Conservation (phyloP, 768 basidiomycete species). For the Leccinum incarnatum region DNA sequence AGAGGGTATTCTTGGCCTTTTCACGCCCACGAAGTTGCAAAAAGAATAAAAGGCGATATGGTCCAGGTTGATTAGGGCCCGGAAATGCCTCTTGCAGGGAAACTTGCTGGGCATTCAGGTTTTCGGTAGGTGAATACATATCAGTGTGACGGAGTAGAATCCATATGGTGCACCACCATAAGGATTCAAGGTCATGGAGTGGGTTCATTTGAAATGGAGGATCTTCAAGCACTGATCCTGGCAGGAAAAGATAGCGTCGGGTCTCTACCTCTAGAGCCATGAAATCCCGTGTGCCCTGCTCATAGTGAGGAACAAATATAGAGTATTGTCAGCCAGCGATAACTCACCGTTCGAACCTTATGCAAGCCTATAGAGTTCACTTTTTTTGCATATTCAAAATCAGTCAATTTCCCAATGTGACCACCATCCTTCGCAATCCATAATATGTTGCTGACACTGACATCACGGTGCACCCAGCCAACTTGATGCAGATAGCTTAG, state of each 20-base stretch:
- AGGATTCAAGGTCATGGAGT: background rate
- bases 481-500: constrained; percentile 4
- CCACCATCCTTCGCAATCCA: background rate
- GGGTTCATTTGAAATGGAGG: background rate
- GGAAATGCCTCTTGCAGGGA: too few species aligned
- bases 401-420: constrained; percentile 6
- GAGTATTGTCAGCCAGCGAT: background rate
- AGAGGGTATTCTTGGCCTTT: too few species aligned
- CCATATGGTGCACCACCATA: background rate
- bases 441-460: constrained; percentile 2
- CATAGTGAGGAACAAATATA: background rate
- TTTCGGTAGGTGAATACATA: background rate
- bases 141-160: background rate
- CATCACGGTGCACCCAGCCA: constrained; percentile 6
- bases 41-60: too few species aligned
- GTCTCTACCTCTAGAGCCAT: background rate
- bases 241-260: background rate
- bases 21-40: too few species aligned
- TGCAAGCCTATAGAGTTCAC: background rate
- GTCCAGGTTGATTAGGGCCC: too few species aligned
- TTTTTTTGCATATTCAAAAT: constrained; percentile 14
- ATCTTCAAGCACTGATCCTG: background rate
- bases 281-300: background rate
- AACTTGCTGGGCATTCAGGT: too few species aligned
- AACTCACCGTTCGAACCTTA: constrained; percentile 10